Base-by-base conservation (phyloP, 371 early-diverging fungal species). In the Mortierella sp. region DNA sequence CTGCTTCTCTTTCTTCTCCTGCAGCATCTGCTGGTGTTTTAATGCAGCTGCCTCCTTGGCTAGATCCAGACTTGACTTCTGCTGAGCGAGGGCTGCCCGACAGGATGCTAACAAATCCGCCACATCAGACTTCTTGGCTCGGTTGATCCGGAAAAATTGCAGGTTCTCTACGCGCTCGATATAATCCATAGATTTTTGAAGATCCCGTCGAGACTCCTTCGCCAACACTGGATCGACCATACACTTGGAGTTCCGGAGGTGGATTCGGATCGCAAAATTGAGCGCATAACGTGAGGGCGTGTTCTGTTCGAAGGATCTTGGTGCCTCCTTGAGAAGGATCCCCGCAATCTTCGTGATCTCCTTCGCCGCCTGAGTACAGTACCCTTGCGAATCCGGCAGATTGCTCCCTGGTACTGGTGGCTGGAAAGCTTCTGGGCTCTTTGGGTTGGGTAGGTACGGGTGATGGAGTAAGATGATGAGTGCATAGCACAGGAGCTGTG, bases 361-460 rank as follows among this genome's bases (percentile, higher is more conserved):
- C 23, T 76, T 76, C 27, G 76, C 76, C 3, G 76, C 76, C 27
- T 76, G 76, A 0, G 76, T 76, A 46, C 76, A 76, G 37, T 76
- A 76, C n/a, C 76, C 76, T 39, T 76, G 76, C 4, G 76, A 76
- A 34, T 76, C 76, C 9, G 72, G 72, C 7, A 32, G 57, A 0
- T 46, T 61, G 23, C 42, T 12, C 34, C 48, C 59, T 0, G 37
- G 31, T 2, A 19, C 27, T 9, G 72, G 55, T 7, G 62, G 54
- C 21, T 62, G 57, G 53, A 72, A 72, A 4, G 72, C 72, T 53
- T 66, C 72, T 14, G 72, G 59, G 32, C 66, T 66, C 41, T 72
- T 72, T 23, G 72, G 72, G 54, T 57, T 76, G 19, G 65, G 76
- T 9, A 76, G 52, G 27, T 76, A 76, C 14, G 76, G 76, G 11